phyloP scores from a whole-genome alignment of 163 green algal species.

The Coccomyxa subellipsoidea region DNA sequence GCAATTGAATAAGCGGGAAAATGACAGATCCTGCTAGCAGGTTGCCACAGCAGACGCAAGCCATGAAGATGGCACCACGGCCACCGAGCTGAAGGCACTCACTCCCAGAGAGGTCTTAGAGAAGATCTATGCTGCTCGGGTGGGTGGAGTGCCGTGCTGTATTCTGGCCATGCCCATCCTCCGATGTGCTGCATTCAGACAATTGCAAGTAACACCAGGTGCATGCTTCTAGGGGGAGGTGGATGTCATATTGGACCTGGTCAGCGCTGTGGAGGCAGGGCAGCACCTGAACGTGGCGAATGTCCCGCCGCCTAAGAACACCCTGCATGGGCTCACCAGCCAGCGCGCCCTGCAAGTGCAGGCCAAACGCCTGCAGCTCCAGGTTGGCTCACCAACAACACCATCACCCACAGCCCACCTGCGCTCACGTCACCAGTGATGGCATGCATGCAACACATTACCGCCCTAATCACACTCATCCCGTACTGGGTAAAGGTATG shows the following conservation, averaged over 20 bases:
- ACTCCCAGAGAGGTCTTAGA: not conserved
- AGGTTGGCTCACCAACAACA: not conserved
- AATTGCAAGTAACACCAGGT: not conserved
- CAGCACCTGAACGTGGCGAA: not conserved
- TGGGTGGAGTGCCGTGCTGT: not conserved
- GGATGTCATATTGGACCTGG: constrained; percentile 14
- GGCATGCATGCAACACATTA: not conserved
- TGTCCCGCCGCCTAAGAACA: not conserved
- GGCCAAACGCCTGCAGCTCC: not conserved
- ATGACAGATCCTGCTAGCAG: not conserved
- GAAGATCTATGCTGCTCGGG: not conserved
- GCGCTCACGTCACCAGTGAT: not conserved
- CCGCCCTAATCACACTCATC: not conserved
- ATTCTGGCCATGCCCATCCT: not conserved
- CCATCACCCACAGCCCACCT: no score
- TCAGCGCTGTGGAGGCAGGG: not conserved
- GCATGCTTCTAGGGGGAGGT: constrained; percentile 10
- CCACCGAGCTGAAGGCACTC: not conserved
- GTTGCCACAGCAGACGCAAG: not conserved
- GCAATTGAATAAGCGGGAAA: not conserved
- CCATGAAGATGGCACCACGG: not conserved
- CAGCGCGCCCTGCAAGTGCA: not conserved
- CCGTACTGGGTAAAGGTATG: not conserved
- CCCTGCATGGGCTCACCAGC: not conserved
- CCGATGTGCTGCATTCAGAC: not conserved